phyloP scores from a whole-genome alignment of 805 yeast genomes.

The Candida corydali region DNA sequence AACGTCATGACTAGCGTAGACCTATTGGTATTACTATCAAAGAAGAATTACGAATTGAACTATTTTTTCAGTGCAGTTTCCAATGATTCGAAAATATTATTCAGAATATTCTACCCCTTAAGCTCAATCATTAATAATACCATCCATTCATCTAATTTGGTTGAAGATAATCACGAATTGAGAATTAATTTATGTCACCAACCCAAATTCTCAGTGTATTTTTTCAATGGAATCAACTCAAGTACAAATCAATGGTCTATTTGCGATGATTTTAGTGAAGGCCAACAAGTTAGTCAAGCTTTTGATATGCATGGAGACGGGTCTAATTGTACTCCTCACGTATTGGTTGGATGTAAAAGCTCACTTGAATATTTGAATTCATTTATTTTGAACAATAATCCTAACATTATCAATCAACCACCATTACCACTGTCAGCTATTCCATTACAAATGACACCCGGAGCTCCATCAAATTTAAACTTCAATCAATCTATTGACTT shows the following conservation, averaged over 20 bases:
- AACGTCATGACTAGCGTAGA: conserved; percentile 66
- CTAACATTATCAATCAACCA: not conserved
- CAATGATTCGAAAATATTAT: conserved; percentile 61
- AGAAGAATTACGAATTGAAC: conserved; percentile 67
- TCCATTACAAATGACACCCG: not conserved
- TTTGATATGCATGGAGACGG: conserved; percentile 60
- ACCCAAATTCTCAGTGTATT: conserved; percentile 78
- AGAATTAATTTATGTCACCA: conserved; percentile 50
- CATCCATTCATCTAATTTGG: conserved; percentile 44
- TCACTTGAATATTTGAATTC: conserved; percentile 52
- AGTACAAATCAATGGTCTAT: conserved; percentile 69
- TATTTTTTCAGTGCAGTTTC: conserved; percentile 75
- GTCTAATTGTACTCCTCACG: conserved; percentile 49
- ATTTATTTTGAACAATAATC: conserved; percentile 43
- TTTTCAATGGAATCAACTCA: conserved; percentile 50
- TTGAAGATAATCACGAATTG: conserved; percentile 41
- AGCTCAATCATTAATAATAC: conserved; percentile 57
- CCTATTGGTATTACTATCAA: conserved; percentile 63
- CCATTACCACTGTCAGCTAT: too few relatives aligned
- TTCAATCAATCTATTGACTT: conserved; percentile 1
- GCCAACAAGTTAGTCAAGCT: conserved; percentile 73
- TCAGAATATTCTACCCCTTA: conserved; percentile 69
- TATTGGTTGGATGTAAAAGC: conserved; percentile 52
- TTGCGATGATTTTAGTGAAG: conserved; percentile 81
- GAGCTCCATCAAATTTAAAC: not conserved